Evolutionary conservation across 192 early-diverging fungal species (phyloP).

Genomic region (Umbelopsis sp.): DNA sequence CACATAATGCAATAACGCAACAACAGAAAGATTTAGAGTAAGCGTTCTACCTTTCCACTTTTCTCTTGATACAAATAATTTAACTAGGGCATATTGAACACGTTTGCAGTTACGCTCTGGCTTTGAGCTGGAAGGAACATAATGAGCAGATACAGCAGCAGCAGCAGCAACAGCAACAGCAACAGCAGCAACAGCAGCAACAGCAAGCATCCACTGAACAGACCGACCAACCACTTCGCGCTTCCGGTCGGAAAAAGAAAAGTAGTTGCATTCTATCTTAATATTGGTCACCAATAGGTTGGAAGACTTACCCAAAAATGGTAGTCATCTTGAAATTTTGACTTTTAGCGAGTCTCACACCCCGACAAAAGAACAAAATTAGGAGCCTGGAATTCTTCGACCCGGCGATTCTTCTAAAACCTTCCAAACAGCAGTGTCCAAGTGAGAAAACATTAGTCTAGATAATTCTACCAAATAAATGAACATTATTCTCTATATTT

Average conservation of each 20-base stretch:
- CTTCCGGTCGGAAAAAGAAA: not conserved
- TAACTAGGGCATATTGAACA: not conserved
- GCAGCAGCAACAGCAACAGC: no score
- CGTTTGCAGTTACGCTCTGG: not conserved
- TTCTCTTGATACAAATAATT: no score
- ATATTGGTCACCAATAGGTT: not conserved
- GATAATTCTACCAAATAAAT: not conserved
- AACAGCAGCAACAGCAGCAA: no score
- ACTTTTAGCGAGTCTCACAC: slow-evolving; percentile 9
- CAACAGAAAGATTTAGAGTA: not conserved
- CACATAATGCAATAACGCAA: not conserved
- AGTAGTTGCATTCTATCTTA: not conserved
- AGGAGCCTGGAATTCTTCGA: slow-evolving; percentile 15
- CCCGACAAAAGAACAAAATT: not conserved
- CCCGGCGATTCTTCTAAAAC: not conserved
- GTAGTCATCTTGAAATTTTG: not conserved
- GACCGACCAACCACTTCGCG: not conserved
- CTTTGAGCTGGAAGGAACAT: not conserved
- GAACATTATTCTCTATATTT: no score
- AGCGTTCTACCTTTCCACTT: not conserved
- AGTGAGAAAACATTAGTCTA: not conserved
- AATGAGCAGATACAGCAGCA: no score
- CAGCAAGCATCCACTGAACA: not conserved
- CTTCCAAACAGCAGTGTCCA: not conserved
- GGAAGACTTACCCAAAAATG: not conserved